These are phyloP conservation scores for Cyanidioschyzon merolae DNA, from an alignment of 23 red algal species.

Conservation along the genomic window DNA sequence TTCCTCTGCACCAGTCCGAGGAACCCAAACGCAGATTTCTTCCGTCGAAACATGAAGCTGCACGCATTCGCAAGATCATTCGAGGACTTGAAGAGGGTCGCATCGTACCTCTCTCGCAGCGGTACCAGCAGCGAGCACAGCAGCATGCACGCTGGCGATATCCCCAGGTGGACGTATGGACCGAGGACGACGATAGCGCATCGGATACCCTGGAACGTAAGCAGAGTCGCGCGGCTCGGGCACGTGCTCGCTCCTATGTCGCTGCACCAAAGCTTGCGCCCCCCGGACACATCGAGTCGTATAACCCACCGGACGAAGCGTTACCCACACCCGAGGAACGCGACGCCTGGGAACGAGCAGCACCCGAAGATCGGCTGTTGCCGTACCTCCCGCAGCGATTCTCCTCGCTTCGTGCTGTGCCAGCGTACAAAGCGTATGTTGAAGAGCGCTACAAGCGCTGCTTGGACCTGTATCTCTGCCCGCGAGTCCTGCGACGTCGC, in stretches of 20 bases:
- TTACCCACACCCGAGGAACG: conserved; percentile 42
- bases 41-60: conserved; percentile 72
- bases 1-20: conserved; percentile 41
- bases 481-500: conserved; percentile 32
- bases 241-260: conserved; percentile 30
- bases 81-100: conserved; percentile 48
- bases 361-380: conserved; percentile 38
- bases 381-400: conserved; percentile 52
- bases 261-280: conserved; percentile 62
- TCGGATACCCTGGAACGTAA: conserved; percentile 9
- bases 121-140: conserved; percentile 16
- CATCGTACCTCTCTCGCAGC: conserved; percentile 26
- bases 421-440: conserved; percentile 46
- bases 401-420: conserved; percentile 61
- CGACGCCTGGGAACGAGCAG: conserved; percentile 24
- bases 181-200: conserved; percentile 25
- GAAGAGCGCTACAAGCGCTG: conserved; percentile 86
- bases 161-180: conserved; percentile 54
- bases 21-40: conserved; percentile 71
- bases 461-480: conserved; percentile 76
- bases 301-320: conserved; percentile 76
- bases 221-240: conserved; percentile 36
- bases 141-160: conserved; percentile 28
- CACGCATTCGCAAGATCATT: conserved; percentile 50
- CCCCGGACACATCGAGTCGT: conserved; percentile 75